Evolutionary conservation across 306 rosid genomes (phyloP).

Genomic region (Cucurbita moschata): DNA sequence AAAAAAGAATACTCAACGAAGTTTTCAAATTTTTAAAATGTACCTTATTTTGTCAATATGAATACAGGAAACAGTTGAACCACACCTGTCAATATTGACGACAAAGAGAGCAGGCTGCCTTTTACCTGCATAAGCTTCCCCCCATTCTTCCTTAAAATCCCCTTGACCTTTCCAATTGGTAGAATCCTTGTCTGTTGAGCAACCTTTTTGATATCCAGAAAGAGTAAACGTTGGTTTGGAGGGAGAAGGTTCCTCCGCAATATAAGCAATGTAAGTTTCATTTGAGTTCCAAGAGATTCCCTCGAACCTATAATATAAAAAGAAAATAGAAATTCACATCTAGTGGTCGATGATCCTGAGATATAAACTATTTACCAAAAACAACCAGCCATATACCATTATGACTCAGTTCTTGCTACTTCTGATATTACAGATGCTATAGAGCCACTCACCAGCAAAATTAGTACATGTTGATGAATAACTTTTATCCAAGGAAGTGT

Average conservation of each 20-base stretch:
- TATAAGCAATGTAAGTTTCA: conserved; percentile 61
- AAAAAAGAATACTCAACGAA: conserved; percentile 7
- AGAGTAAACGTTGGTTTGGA: conserved; percentile 48
- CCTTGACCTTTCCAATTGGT: conserved; percentile 77
- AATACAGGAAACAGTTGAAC: neutral
- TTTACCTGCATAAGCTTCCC: conserved; percentile 76
- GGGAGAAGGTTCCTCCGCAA: conserved; percentile 67
- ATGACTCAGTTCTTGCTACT: neutral
- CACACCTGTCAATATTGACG: conserved; percentile 41
- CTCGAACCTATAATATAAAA: conserved; percentile 48
- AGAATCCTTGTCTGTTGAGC: conserved; percentile 30
- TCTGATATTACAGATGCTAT: neutral
- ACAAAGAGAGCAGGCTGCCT: conserved; percentile 66
- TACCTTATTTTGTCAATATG: conserved; percentile 7
- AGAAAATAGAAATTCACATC: neutral
- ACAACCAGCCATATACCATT: neutral
- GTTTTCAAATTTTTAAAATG: neutral
- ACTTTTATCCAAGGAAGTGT: neutral
- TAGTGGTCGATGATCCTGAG: neutral
- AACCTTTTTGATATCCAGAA: conserved; percentile 39
- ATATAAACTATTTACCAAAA: neutral
- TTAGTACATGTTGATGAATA: neutral
- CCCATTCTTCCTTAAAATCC: conserved; percentile 78
- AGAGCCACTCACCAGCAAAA: neutral
- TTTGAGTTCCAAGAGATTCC: conserved; percentile 75